Evolutionary conservation across 805 yeast genomes (phyloP), one percentile per base, ranked within the genome.

Genomic region (Blastobotrys attinorum): DNA sequence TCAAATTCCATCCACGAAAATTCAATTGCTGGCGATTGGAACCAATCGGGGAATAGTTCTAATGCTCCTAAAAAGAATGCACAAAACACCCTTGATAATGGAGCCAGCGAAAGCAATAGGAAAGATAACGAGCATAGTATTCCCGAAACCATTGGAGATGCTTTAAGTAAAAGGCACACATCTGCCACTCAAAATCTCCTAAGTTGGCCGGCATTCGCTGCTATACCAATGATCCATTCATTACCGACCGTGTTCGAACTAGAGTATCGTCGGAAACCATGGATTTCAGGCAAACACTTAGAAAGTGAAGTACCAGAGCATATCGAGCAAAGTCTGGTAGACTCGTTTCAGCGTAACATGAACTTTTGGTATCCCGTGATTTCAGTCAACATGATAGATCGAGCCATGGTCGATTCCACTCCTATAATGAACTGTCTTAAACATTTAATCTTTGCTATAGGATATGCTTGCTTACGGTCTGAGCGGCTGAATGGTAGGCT

Each of bases 351-450:
- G 31, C 39, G 44, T 11, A 43, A 42, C 37, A 36, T 43, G 23
- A 46, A 46, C 36, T 46, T 43, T 33, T 46, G 46, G 46, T 46
- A 39, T 16, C 49, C 49, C 3, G 46, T 39, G 5, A 15, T 42
- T 10, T 35, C 48, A 10, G n/a, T 8, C 11, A 16, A 13, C 21
- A 36, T 22, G 31, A 36, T 40, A 29, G 37, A 34, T 15, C 22
- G 36, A 7, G 31, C 27, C 23, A n/a, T 6, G 25, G 16, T 3
- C 22, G 31, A 3, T 15, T 25, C 22, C 4, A 16, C 37, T 25
- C 21, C 38, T 6, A 15, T 38, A 3, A 20, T 34, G 31, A 18
- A 35, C 7, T 45, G 47, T 31, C 35, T 45, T 17, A 34, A 23
- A 6, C 22, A 25, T 7, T 11, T 45, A 5, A 35, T 45, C 2